A percentile compares a stretch with the other conserved stretches of the same genome.
These are phyloP conservation scores for Sugiyamaella pinicola DNA, from an alignment of 1,139 yeast species.

Conservation along the genomic window DNA sequence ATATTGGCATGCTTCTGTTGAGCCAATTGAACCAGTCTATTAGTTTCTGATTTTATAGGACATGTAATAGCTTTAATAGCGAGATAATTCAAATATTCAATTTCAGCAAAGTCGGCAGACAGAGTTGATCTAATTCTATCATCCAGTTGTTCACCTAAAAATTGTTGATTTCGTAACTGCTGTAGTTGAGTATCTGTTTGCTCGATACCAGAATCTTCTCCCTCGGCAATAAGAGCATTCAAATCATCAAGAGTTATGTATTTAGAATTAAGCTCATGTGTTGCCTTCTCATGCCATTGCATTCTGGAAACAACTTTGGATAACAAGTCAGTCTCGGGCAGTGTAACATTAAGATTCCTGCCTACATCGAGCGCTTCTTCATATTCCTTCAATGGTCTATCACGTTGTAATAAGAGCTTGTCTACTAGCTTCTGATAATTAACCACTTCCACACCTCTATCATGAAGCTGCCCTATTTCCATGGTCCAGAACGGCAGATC, in stretches of 20 bases:
- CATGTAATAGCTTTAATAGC: constrained; percentile 20
- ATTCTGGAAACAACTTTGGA: constrained; percentile 53
- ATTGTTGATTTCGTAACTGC: constrained; percentile 25
- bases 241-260: constrained; percentile 43
- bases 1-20: constrained; percentile 18
- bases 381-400: constrained; percentile 36
- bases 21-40: constrained; percentile 16
- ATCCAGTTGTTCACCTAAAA: constrained; percentile 34
- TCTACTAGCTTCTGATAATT: constrained; percentile 57
- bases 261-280: constrained; percentile 25
- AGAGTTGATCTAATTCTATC: constrained; percentile 22
- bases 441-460: constrained; percentile 56
- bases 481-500: constrained; percentile 54
- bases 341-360: constrained; percentile 57
- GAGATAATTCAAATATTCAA: constrained; percentile 25
- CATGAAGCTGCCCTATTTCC: constrained; percentile 62
- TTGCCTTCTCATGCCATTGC: constrained; percentile 52
- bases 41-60: constrained; percentile 23
- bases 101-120: constrained; percentile 19
- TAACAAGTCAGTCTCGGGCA: constrained; percentile 55
- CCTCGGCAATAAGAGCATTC: constrained; percentile 47
- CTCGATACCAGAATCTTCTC: constrained; percentile 43
- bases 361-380: constrained; percentile 50
- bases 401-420: constrained; percentile 32
- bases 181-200: constrained; percentile 31